Conservation (phyloP, 495 filamentous ascomycete genomes). For the Thermothielavioides terrestris region DNA sequence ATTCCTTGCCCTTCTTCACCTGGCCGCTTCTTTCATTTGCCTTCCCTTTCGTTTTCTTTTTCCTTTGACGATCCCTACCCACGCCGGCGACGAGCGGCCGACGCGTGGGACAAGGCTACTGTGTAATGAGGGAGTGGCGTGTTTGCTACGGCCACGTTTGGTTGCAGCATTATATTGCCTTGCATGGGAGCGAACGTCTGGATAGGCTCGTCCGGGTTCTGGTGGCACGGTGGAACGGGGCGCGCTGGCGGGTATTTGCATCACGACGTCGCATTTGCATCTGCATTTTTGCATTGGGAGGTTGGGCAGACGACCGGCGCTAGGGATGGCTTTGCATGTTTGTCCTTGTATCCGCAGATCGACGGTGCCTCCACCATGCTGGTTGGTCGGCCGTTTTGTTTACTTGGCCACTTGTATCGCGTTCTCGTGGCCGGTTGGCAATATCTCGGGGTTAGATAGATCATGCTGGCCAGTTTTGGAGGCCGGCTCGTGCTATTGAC, state of each 20-base stretch:
- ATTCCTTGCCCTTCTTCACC: background rate
- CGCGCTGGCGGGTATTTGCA: conserved; percentile 4
- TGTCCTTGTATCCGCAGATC: background rate
- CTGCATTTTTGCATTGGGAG: conserved; percentile 1
- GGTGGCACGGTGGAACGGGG: conserved; percentile 6
- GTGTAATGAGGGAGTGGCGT: conserved; percentile 6
- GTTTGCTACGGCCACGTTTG: conserved; percentile 15
- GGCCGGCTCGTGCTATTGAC: no score
- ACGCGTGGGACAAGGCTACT: conserved; percentile 6
- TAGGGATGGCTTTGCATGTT: conserved; percentile 12
- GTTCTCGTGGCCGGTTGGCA: background rate
- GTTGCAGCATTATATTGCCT: conserved; percentile 20
- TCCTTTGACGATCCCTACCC: background rate
- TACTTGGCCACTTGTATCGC: background rate
- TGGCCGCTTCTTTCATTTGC: background rate
- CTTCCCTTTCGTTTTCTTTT: background rate
- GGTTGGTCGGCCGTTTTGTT: conserved; percentile 2
- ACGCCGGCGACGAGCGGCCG: no score
- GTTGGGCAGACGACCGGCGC: conserved; percentile 4
- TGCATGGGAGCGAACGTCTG: conserved; percentile 11
- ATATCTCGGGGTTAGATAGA: no score
- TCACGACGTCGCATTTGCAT: conserved; percentile 8
- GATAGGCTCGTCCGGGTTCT: conserved; percentile 3
- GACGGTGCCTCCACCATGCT: background rate
- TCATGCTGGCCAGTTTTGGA: no score